Percentiles rank a stretch among this genome's conserved stretches.
phyloP scores from a whole-genome alignment of 2,329 filamentous ascomycete species.

The Colletotrichum costaricense region DNA sequence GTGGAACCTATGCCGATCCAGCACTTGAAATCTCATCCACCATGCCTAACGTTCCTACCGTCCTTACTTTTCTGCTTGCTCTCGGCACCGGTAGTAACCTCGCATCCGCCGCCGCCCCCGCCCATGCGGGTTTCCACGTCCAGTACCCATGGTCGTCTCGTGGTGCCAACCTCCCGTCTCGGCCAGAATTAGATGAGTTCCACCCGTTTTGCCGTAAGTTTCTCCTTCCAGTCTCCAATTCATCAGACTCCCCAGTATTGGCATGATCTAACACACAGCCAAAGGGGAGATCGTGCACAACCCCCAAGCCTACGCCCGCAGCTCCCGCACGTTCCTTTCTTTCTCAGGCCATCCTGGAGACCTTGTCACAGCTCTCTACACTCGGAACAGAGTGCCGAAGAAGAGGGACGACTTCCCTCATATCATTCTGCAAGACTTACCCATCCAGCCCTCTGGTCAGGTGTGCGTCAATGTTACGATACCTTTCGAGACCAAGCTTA shows the following conservation, averaged over 20 bases:
- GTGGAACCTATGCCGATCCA: background rate
- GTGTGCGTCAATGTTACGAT: background rate
- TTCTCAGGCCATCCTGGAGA: background rate
- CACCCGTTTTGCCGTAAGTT: background rate
- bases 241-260: background rate
- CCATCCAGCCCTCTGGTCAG: background rate
- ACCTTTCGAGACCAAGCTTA: background rate
- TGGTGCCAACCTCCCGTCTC: background rate
- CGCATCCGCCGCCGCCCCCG: background rate
- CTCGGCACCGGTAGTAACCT: background rate
- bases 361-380: background rate
- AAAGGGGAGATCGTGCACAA: background rate
- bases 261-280: background rate
- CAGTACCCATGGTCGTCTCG: background rate
- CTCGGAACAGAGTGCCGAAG: background rate
- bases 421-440: background rate
- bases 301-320: background rate
- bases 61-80: background rate
- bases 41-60: background rate
- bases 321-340: background rate
- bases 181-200: background rate
- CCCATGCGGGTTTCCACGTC: background rate
- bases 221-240: no score
- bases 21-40: background rate
- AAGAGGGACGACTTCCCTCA: background rate